Conservation (phyloP, 169 alveolate genomes). For the Eimeria sp. region DNA sequence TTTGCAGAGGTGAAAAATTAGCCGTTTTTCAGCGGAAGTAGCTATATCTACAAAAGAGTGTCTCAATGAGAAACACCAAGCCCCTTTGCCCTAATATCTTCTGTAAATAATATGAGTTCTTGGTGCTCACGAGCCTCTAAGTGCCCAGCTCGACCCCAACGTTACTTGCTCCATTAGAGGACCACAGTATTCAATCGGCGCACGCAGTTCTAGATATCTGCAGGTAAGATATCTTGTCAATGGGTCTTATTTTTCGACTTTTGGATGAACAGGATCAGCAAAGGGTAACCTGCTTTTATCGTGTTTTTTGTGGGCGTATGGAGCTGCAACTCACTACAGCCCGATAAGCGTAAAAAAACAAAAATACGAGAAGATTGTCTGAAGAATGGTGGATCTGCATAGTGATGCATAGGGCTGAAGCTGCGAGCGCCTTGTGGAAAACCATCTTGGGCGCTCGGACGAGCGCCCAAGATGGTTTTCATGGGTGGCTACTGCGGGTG, state of each 20-base stretch:
- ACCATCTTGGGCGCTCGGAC: background rate
- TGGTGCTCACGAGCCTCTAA: background rate
- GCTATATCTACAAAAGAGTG: background rate
- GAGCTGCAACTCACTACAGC: background rate
- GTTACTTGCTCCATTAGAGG: background rate
- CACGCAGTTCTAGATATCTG: too few species aligned
- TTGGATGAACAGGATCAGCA: background rate
- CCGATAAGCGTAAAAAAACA: background rate
- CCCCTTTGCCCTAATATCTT: background rate
- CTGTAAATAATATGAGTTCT: background rate
- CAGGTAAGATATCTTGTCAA: too few species aligned
- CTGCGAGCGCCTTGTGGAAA: background rate
- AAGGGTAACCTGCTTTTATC: background rate
- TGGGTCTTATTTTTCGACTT: background rate
- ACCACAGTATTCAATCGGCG: background rate
- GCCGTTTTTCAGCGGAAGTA: background rate
- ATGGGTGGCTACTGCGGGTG: background rate
- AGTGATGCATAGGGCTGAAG: background rate
- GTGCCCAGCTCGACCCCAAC: too few species aligned
- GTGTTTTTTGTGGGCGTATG: background rate
- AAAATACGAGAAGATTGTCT: background rate
- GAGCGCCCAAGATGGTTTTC: background rate
- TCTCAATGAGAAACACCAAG: background rate
- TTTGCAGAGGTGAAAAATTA: background rate
- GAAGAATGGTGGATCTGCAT: background rate